These are phyloP conservation scores for Rhynchospora tenuis DNA, from an alignment of 176 grass and related monocot species.

Conservation along the genomic window DNA sequence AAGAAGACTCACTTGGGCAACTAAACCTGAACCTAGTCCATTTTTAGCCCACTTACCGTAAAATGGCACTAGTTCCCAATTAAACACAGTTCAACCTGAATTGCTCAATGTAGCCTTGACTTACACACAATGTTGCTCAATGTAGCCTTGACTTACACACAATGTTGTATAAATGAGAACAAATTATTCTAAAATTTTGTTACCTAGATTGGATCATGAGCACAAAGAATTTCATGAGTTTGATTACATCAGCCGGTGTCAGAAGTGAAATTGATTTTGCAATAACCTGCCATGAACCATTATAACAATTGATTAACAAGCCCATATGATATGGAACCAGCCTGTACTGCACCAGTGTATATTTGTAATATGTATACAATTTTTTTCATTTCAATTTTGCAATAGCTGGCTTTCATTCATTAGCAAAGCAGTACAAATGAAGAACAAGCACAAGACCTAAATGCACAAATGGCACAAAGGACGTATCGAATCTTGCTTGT, in stretches of 20 bases:
- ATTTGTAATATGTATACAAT: slow-evolving; percentile 1
- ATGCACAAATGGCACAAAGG: background rate
- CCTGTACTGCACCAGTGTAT: background rate
- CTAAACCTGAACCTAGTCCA: background rate
- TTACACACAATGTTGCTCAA: background rate
- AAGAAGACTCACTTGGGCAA: background rate
- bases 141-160: background rate
- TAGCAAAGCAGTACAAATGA: background rate
- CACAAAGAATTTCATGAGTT: slow-evolving; percentile 77
- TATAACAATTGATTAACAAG: slow-evolving; percentile 18
- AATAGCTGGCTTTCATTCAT: background rate
- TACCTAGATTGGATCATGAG: slow-evolving; percentile 73
- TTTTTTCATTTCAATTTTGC: background rate
- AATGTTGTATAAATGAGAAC: background rate
- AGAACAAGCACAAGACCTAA: background rate
- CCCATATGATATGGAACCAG: background rate
- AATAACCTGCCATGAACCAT: slow-evolving; percentile 57
- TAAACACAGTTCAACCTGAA: background rate
- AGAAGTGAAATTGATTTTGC: slow-evolving; percentile 69
- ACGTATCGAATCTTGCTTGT: no score
- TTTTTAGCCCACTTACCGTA: background rate
- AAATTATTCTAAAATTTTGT: background rate
- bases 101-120: background rate
- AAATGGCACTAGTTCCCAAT: background rate
- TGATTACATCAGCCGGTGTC: slow-evolving; percentile 60